Conservation (phyloP, 164 flowering plant species). For the grape (Vitis vinifera) region DNA sequence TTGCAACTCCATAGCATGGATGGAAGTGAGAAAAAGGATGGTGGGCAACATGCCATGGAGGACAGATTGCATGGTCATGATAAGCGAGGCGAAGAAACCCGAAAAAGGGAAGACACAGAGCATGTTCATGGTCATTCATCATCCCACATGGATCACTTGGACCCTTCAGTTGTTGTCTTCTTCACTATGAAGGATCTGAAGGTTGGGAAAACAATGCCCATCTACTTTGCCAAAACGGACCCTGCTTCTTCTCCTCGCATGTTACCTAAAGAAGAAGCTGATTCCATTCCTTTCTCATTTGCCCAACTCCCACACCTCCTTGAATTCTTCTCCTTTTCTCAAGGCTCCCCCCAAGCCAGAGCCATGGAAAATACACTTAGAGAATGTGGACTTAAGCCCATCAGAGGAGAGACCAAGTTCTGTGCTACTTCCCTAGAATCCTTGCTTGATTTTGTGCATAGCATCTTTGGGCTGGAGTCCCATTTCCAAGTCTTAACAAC, state of each 20-base stretch:
- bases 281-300: constrained; percentile 43
- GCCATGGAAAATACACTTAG: constrained; percentile 39
- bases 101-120: not conserved
- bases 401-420: constrained; percentile 40
- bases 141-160: constrained; percentile 30
- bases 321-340: constrained; percentile 31
- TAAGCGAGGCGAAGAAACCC: not conserved
- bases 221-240: constrained; percentile 31
- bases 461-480: constrained; percentile 21
- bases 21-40: no score
- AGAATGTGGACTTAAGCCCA: constrained; percentile 30
- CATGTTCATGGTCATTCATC: constrained; percentile 12
- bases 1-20: no score
- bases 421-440: constrained; percentile 55
- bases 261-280: not conserved
- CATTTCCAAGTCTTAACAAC: constrained; percentile 28
- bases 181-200: constrained; percentile 26
- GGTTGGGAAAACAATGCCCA: constrained; percentile 21
- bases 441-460: constrained; percentile 36
- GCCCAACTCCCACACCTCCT: constrained; percentile 32
- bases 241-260: constrained; percentile 21
- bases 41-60: not conserved
- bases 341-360: constrained; percentile 42
- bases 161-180: constrained; percentile 24
- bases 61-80: not conserved